Percentiles rank a stretch among this genome's conserved stretches.
These are phyloP conservation scores for Dactylellina cionopaga DNA, from an alignment of 2,329 filamentous ascomycete species.

Conservation along the genomic window DNA sequence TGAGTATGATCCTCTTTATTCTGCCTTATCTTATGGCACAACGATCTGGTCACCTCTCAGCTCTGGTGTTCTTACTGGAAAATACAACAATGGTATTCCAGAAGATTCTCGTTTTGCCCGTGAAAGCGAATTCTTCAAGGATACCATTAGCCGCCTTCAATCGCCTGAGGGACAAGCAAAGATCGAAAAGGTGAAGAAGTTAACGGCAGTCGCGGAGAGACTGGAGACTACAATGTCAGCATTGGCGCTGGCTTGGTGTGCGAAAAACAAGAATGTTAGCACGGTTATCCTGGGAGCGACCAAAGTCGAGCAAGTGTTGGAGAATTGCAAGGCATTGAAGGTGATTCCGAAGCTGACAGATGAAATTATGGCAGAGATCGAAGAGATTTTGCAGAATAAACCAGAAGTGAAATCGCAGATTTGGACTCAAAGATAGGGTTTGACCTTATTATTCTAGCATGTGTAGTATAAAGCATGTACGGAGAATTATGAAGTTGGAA, in stretches of 20 bases:
- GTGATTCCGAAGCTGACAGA: conserved; percentile 62
- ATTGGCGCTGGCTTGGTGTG: conserved; percentile 69
- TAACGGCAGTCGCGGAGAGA: conserved; percentile 65
- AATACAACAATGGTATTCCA: conserved; percentile 73
- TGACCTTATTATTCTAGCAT: neutral
- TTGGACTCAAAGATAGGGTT: conserved; percentile 40
- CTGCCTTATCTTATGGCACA: conserved; percentile 30
- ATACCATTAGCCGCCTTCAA: conserved; percentile 66
- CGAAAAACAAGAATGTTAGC: conserved; percentile 69
- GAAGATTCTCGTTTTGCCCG: conserved; percentile 70
- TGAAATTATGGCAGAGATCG: conserved; percentile 64
- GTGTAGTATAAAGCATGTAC: neutral
- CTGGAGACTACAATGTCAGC: conserved; percentile 65
- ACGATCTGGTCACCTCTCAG: conserved; percentile 69
- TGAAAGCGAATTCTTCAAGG: conserved; percentile 69
- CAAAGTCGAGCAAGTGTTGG: conserved; percentile 61
- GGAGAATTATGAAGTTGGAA: too few relatives aligned
- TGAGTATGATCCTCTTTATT: conserved; percentile 68
- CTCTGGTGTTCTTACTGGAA: conserved; percentile 70
- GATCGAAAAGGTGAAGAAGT: conserved; percentile 69
- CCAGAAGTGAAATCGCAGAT: conserved; percentile 54
- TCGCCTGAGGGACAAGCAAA: conserved; percentile 65
- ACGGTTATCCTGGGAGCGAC: conserved; percentile 68
- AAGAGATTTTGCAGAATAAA: conserved; percentile 62
- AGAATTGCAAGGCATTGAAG: conserved; percentile 63